These are phyloP conservation scores for Aegilops tauschii DNA, from an alignment of 176 grass and related monocot species.

Conservation along the genomic window DNA sequence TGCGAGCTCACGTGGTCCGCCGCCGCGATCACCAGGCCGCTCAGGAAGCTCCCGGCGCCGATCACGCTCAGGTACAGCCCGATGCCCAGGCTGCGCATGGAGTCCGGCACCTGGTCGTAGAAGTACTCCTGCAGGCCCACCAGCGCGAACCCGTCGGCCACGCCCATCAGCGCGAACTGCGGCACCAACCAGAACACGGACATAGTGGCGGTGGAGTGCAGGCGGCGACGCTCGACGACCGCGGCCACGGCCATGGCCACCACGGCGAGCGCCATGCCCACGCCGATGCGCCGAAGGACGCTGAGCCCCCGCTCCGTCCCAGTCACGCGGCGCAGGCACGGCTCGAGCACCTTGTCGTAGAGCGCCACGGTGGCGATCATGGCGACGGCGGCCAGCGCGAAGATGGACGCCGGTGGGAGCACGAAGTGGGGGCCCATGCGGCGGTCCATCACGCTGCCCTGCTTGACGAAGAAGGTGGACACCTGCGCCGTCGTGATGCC, in stretches of 20 bases:
- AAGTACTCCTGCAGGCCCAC: conserved; percentile 90
- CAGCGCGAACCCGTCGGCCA: conserved; percentile 68
- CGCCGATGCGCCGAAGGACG: conserved; percentile 63
- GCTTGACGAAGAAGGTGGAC: conserved; percentile 85
- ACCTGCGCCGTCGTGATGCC: conserved; percentile 51
- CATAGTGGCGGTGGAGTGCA: background rate
- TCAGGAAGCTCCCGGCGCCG: conserved; percentile 62
- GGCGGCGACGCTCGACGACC: conserved; percentile 43
- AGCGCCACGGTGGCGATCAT: conserved; percentile 54
- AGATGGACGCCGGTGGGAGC: conserved; percentile 61
- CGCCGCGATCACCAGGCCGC: conserved; percentile 54
- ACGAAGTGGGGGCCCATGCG: conserved; percentile 41
- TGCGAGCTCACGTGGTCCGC: conserved; percentile 33
- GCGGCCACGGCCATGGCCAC: conserved; percentile 49
- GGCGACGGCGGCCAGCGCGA: conserved; percentile 45
- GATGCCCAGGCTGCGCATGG: conserved; percentile 76
- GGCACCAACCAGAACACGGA: conserved; percentile 59
- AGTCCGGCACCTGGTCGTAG: conserved; percentile 82
- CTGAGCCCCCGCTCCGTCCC: conserved; percentile 64
- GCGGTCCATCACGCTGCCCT: conserved; percentile 65
- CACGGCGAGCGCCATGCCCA: conserved; percentile 46
- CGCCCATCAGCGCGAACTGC: conserved; percentile 58
- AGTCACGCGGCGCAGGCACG: conserved; percentile 41
- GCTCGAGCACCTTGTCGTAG: conserved; percentile 63
- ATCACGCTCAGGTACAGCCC: conserved; percentile 67